Conservation (phyloP, 768 basidiomycete genomes). For the Tulasnella sp. region DNA sequence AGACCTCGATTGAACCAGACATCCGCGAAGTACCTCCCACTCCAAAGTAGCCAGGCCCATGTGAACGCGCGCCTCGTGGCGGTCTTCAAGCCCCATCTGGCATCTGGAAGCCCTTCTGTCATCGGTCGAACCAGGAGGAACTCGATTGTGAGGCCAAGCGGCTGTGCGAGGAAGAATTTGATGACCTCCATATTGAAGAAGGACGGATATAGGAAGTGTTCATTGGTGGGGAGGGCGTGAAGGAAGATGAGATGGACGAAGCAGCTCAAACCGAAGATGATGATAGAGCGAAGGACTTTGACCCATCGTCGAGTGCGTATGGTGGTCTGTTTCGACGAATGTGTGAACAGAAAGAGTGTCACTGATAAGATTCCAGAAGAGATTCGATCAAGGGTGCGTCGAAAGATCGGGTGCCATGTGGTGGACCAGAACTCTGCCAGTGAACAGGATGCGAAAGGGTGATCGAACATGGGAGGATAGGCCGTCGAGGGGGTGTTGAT, state of each 20-base stretch:
- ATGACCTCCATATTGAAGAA: conserved; percentile 3
- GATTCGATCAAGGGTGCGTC: conserved; percentile 8
- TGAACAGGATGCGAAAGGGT: conserved; percentile 10
- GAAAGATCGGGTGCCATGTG: conserved; percentile 19
- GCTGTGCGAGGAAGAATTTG: conserved; percentile 17
- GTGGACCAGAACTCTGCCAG: conserved; percentile 18
- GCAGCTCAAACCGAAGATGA: conserved; percentile 1
- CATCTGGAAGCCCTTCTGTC: background rate
- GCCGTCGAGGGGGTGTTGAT: background rate
- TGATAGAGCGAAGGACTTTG: conserved; percentile 8
- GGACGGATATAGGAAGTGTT: background rate
- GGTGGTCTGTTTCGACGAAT: background rate
- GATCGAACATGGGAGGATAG: conserved; percentile 18
- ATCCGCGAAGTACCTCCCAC: conserved; percentile 16
- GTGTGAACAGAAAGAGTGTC: background rate
- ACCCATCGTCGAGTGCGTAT: background rate
- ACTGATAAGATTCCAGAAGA: conserved; percentile 6
- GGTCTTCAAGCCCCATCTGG: background rate
- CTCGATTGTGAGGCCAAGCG: conserved; percentile 13
- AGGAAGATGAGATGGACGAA: conserved; percentile 10
- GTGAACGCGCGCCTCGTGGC: conserved; percentile 9
- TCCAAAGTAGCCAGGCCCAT: conserved; percentile 16
- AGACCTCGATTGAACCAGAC: conserved; percentile 15
- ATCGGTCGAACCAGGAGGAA: background rate
- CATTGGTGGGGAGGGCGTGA: background rate